Base-by-base conservation (phyloP, 495 filamentous ascomycete genomes). In the Penicillium waksmanii region DNA sequence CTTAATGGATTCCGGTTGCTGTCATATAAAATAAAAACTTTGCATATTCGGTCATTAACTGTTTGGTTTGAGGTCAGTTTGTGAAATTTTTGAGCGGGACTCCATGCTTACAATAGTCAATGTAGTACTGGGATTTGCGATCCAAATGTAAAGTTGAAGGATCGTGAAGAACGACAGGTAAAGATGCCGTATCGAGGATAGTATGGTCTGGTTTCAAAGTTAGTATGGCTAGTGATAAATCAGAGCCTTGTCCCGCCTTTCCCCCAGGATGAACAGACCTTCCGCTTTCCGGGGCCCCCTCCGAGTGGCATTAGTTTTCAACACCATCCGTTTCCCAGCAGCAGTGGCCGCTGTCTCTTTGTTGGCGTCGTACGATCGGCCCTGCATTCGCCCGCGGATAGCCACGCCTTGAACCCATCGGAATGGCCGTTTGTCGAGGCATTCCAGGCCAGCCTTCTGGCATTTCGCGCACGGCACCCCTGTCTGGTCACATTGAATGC, bases 11-110 rank as follows among this genome's bases (percentile, higher is more conserved):
- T 87, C 31, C 67, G 76, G 51, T 73, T 60, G 19, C 74, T 77
- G 55, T 87, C 84, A 51, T 83, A 74, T 27, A 84, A 75, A 31
- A 86, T 78, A 35, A 85, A 77, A 51, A 85, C 76, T 55, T 77
- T 76, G 68, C 82, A 84, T 53, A 86, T 80, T 9, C 75, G 74
- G 34, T 73, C 73, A 38, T 77, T 70, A 67, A 84, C 84, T 86
- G 51, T 3, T 15, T 6, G 7, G 18, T 11, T 63, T 31, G 6
- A 31, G 46, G 66, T 48, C 44, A 23, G 42, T 40, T 5, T 36
- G 18, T 10, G 10, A 19, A 2, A 18, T 42, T 27, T 11, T 6
- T 23, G n/a, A 2, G 18, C 15, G 44, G 36, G 42, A 25, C 18
- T 23, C 33, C 25, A 35, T 23, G 64, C 71, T 55, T 67, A 83